These are phyloP conservation scores for Sequoia sempervirens DNA, from an alignment of 75 land plant genomes.

Conservation along the genomic window DNA sequence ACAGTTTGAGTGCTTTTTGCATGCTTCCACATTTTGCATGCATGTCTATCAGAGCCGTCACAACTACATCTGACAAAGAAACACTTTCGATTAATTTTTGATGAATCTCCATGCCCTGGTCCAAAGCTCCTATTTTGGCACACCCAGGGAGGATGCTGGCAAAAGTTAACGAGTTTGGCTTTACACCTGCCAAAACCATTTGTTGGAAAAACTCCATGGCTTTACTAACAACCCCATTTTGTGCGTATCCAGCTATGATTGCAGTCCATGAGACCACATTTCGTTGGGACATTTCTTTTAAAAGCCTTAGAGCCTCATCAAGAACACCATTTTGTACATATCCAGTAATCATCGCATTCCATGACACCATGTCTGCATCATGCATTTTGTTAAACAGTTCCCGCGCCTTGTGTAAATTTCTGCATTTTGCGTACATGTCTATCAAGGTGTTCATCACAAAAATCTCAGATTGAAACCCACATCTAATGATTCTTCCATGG, in stretches of 20 bases:
- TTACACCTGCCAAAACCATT: not conserved
- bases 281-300: slow-evolving; percentile 9
- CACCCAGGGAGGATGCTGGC: not conserved
- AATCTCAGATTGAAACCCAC: not conserved
- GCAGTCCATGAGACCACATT: slow-evolving; percentile 5
- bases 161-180: not conserved
- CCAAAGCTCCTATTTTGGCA: not conserved
- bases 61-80: not conserved
- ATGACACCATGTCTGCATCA: not conserved
- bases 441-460: slow-evolving; percentile 8
- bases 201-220: slow-evolving; percentile 31
- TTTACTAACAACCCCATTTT: slow-evolving; percentile 15
- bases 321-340: slow-evolving; percentile 7
- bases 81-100: not conserved
- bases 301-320: slow-evolving; percentile 1
- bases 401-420: slow-evolving; percentile 10
- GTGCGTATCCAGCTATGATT: slow-evolving; percentile 11
- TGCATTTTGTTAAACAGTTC: slow-evolving; percentile 17
- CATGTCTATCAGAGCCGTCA: not conserved
- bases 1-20: not conserved
- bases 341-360: slow-evolving; percentile 14
- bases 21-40: not conserved
- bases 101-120: not conserved
- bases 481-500: not conserved
- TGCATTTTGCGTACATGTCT: slow-evolving; percentile 31